A percentile compares a stretch with the other conserved stretches of the same genome.
Evolutionary conservation across 495 filamentous ascomycete species (phyloP).

Genomic region (Xylona heveae): DNA sequence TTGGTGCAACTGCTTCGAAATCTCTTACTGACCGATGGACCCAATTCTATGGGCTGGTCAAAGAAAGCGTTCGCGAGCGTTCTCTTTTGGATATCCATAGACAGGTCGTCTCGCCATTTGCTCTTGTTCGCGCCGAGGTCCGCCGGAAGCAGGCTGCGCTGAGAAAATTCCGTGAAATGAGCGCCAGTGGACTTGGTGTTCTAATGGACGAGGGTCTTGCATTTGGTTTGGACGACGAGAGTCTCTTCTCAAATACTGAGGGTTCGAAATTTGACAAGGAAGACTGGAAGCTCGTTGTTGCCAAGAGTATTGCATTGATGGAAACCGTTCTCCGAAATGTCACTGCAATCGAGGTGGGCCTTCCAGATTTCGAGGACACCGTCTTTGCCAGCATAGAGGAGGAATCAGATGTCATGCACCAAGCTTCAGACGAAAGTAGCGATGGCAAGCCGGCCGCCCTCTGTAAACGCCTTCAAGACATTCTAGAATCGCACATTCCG

Average conservation of each 20-base stretch:
- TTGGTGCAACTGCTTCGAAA: conserved; percentile 7
- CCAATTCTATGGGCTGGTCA: conserved; percentile 63
- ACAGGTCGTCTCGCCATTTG: conserved; percentile 45
- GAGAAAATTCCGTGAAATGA: conserved; percentile 44
- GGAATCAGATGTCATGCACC: conserved; percentile 25
- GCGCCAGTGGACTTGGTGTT: conserved; percentile 70
- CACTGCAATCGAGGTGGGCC: conserved; percentile 25
- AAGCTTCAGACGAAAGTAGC: conserved; percentile 9
- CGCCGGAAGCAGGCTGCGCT: conserved; percentile 45
- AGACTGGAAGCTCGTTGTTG: conserved; percentile 51
- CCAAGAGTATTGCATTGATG: conserved; percentile 56
- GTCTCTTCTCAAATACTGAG: conserved; percentile 18
- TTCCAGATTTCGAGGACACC: conserved; percentile 53
- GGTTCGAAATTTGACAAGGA: conserved; percentile 20
- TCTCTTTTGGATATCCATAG: conserved; percentile 36
- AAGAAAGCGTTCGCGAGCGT: conserved; percentile 40
- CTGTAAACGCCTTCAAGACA: conserved; percentile 34
- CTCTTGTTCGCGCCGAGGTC: conserved; percentile 45
- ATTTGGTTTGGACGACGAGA: conserved; percentile 27
- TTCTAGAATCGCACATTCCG: conserved; percentile 39
- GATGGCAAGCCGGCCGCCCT: conserved; percentile 1
- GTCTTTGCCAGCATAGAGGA: conserved; percentile 43
- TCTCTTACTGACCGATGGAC: conserved; percentile 35
- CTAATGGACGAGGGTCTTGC: conserved; percentile 62
- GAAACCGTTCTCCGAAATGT: conserved; percentile 50